Conservation (phyloP, 306 rosid genomes). For the Quillaja saponaria region DNA sequence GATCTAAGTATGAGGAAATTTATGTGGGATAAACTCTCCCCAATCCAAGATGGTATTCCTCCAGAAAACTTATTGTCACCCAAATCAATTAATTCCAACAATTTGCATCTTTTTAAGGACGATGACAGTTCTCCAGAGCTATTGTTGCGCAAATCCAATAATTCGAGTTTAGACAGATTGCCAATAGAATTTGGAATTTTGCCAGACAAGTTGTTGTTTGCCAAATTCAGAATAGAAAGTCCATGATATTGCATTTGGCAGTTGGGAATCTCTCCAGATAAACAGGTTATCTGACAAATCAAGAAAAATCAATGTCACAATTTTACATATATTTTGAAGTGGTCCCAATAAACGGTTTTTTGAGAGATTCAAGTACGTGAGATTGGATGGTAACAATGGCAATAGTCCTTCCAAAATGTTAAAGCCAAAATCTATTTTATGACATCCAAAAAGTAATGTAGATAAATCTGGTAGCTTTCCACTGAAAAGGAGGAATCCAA, state of each 20-base stretch:
- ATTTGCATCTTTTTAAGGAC: neutral
- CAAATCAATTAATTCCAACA: no score
- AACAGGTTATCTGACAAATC: conserved; percentile 9
- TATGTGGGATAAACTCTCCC: no score
- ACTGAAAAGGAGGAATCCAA: neutral
- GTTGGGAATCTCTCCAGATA: conserved; percentile 21
- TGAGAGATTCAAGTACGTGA: no score
- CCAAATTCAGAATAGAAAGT: neutral
- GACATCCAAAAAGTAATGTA: neutral
- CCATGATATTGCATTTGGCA: neutral
- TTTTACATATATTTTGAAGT: neutral
- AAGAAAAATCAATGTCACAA: neutral
- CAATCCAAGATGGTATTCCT: no score
- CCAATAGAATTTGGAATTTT: no score
- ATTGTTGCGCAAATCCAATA: neutral
- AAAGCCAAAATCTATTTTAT: no score
- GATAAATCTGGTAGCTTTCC: neutral
- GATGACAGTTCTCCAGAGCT: neutral
- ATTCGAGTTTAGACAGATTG: neutral
- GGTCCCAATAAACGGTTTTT: conserved; percentile 4
- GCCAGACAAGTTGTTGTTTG: neutral
- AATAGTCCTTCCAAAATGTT: no score
- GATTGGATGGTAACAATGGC: no score
- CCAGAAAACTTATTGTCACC: no score
- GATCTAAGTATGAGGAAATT: no score